Evolutionary conservation across 495 filamentous ascomycete genomes (phyloP), one percentile per base, ranked within the genome.

Genomic region (Penicillium pulvis): DNA sequence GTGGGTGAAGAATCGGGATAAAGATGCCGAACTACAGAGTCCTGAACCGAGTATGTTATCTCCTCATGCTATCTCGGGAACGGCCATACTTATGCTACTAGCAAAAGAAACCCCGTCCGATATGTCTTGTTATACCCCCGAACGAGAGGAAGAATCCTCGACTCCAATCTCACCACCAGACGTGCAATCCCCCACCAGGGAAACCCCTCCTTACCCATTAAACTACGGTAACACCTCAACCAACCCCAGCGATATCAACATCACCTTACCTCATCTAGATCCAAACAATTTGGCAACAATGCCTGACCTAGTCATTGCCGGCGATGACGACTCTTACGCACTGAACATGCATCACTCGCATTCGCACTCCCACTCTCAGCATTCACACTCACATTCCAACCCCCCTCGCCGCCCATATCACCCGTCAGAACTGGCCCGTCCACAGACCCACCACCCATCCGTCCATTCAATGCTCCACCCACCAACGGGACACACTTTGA

Each of bases 101-200:
- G 54, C 36, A 33, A 12, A 51, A 77, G 75, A 61, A 45, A 77
- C 75, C n/a, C 75, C 75, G 6, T 73, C 75, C 36, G 75, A 77
- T 53, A 77, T 77, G 71, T 73, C 70, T 36, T 77, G 72, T 57
- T 75, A 69, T 55, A 77, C 75, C 2, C 75, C 75, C 4, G 69
- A 72, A 49, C 73, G 70, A 17, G 55, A 63, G 6, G 73, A 75
- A 17, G 69, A 72, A 30, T 51, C 58, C 19, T 53, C 64, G 5
- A 68, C 69, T 20, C 70, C 73, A n/a, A 54, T 75, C n/a, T 74
- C 72, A 28, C 71, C 73, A 20, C 61, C 69, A 47, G 74, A 77
- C 10, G 59, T 69, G 14, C 63, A 67, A 14, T 68, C 72, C 14
- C 66, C 68, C 28, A 55, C 61, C 8, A 66, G 74, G 58, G 67